Evolutionary conservation across 768 basidiomycete genomes (phyloP), one percentile per base, ranked within the genome.

Genomic region (Panaeolus cyanescens): DNA sequence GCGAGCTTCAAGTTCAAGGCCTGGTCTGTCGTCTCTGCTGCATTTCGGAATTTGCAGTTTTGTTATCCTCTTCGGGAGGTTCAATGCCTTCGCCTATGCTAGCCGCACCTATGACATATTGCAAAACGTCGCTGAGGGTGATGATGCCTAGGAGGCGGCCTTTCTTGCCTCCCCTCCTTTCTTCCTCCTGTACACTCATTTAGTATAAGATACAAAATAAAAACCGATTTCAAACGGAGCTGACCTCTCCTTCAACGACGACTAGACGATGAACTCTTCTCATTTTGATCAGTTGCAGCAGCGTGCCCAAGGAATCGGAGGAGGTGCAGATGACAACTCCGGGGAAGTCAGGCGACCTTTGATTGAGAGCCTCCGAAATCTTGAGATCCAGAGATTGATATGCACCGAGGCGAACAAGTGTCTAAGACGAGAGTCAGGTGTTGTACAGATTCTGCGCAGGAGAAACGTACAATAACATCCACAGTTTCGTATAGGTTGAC

Each of bases 401-500:
- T 25, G 91, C 93, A 42, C 96, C 96, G 50, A 94, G 84, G 36
- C 95, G 89, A 40, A 99, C 95, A 30, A 99, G 88, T 6, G 95
- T 97, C 95, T 99, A 70, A 22, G 39, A 60, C 65, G 53, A 45
- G n/a, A 50, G 32, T 40, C 54, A 64, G 55, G 60, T 34, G 39
- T 55, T 30, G 32, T n/a, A 32, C 12, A 54, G 17, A 15, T 42
- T n/a, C 54, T 57, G n/a, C 12, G 36, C 20, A 55, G 30, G 50
- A 62, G 61, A 57, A 56, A 82, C 90, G 68, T 74, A 97, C 96
- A 63, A 99, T 96, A 55, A 99, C 96, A 79, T 99, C 97, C 22
- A 99, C 97, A 5, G 97, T 98, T 76, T 99, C 97, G 72, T 98
- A 99, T 54, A 99, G 76, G 71, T 99, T 96, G 65, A 99, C 84